A percentile compares a stretch with the other conserved stretches of the same genome.
These are phyloP conservation scores for Hypoxylon fuscum DNA, from an alignment of 495 filamentous ascomycete species.

Conservation along the genomic window DNA sequence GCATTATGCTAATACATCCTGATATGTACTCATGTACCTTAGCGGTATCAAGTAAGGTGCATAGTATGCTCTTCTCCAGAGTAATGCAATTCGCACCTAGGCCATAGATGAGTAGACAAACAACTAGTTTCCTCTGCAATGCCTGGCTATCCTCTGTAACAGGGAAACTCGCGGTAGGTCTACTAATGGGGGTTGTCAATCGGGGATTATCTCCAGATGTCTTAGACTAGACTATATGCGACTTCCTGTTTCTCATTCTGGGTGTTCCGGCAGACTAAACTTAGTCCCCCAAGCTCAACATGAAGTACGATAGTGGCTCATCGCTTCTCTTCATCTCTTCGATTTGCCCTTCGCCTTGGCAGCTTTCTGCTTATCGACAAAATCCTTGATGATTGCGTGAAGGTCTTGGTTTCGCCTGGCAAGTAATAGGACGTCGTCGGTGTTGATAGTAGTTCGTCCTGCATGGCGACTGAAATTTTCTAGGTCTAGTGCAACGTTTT, in stretches of 20 bases:
- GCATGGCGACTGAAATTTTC: slow-evolving; percentile 89
- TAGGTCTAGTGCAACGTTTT: slow-evolving; percentile 77
- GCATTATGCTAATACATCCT: too few relatives aligned
- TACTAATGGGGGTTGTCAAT: background rate
- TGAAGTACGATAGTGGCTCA: background rate
- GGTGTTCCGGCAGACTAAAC: background rate
- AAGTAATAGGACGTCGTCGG: slow-evolving; percentile 87
- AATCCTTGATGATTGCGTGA: slow-evolving; percentile 72
- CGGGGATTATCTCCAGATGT: background rate
- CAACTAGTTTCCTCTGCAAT: too few relatives aligned
- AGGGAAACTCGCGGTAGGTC: background rate
- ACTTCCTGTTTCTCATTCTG: background rate
- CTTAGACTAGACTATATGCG: background rate
- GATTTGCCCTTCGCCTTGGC: slow-evolving; percentile 47
- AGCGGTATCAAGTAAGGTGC: too few relatives aligned
- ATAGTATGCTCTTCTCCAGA: too few relatives aligned
- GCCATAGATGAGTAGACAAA: too few relatives aligned
- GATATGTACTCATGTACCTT: too few relatives aligned
- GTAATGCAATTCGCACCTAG: too few relatives aligned
- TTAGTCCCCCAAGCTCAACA: background rate
- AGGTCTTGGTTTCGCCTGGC: slow-evolving; percentile 86
- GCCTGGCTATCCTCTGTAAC: background rate
- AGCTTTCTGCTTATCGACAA: slow-evolving; percentile 67
- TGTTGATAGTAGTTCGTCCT: slow-evolving; percentile 80
- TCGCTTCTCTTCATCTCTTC: slow-evolving; percentile 37